phyloP scores from a whole-genome alignment of 2,329 filamentous ascomycete genomes.

The Hymenoscyphus infarciens region DNA sequence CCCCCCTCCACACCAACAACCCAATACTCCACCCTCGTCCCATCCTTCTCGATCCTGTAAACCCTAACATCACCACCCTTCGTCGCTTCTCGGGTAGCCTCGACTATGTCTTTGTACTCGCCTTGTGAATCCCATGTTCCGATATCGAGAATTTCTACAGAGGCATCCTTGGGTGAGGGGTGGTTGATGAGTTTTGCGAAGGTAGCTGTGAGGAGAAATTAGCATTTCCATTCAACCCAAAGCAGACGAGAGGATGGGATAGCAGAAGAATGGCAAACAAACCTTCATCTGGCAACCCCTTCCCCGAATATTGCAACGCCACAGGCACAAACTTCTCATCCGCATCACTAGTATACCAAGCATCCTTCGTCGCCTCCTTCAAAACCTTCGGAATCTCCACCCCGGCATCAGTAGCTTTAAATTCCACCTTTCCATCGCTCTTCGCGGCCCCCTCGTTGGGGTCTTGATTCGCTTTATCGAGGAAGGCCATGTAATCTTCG shows the following conservation, averaged over 20 bases:
- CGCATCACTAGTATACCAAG: slow-evolving; percentile 74
- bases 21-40: slow-evolving; percentile 73
- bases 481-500: slow-evolving; percentile 77
- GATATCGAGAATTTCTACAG: slow-evolving; percentile 63
- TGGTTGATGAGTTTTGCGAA: slow-evolving; percentile 66
- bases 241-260: slow-evolving; percentile 14
- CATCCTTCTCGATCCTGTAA: slow-evolving; percentile 63
- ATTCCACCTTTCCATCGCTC: slow-evolving; percentile 35
- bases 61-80: slow-evolving; percentile 68
- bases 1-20: slow-evolving; percentile 62
- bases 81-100: slow-evolving; percentile 62
- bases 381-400: slow-evolving; percentile 59
- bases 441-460: slow-evolving; percentile 56
- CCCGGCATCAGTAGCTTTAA: slow-evolving; percentile 52
- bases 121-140: slow-evolving; percentile 70
- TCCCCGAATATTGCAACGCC: slow-evolving; percentile 57
- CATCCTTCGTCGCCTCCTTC: slow-evolving; percentile 48
- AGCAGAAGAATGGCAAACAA: slow-evolving; percentile 33
- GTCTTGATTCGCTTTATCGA: slow-evolving; percentile 82
- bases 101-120: slow-evolving; percentile 65
- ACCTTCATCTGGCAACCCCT: slow-evolving; percentile 59
- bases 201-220: slow-evolving; percentile 49
- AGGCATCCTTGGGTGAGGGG: slow-evolving; percentile 48
- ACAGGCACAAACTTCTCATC: slow-evolving; percentile 85
- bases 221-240: neutral